Percentiles rank a stretch among this genome's conserved stretches.
Evolutionary conservation across 2,329 filamentous ascomycete genomes (phyloP).

Genomic region (Cladosporium sphaerospermum): DNA sequence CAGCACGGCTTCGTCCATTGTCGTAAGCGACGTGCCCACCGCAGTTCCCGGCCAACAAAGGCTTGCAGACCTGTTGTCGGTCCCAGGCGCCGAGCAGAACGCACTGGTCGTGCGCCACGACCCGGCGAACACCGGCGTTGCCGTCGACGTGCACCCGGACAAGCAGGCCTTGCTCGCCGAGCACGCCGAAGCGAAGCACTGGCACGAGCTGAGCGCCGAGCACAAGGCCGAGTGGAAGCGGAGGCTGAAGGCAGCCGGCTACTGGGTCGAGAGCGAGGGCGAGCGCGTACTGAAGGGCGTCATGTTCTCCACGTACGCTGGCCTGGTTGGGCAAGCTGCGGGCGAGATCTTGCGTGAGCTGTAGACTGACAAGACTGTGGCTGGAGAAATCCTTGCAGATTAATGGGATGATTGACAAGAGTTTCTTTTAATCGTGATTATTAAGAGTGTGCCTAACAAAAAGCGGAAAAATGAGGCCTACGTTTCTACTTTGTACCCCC

Average conservation of each 20-base stretch:
- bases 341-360: slow-evolving; percentile 16
- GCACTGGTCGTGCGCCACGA: slow-evolving; percentile 35
- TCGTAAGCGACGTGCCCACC: slow-evolving; percentile 4
- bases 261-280: slow-evolving; percentile 74
- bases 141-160: slow-evolving; percentile 30
- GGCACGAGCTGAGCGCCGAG: slow-evolving; percentile 62
- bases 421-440: neutral
- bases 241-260: slow-evolving; percentile 61
- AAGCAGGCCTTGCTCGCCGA: slow-evolving; percentile 38
- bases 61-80: slow-evolving; percentile 17
- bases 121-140: slow-evolving; percentile 31
- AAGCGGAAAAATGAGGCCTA: neutral
- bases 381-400: neutral
- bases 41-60: slow-evolving; percentile 10
- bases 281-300: slow-evolving; percentile 71
- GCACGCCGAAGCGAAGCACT: slow-evolving; percentile 51
- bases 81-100: slow-evolving; percentile 23
- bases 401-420: neutral
- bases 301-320: slow-evolving; percentile 67
- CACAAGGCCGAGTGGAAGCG: slow-evolving; percentile 65
- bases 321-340: slow-evolving; percentile 47
- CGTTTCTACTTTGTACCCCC: neutral
- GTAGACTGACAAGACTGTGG: neutral
- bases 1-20: slow-evolving; percentile 18
- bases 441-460: neutral